Evolutionary conservation across 257 asterid species (phyloP), one percentile per base, ranked within the genome.

Genomic region (Scutellaria galericulata): DNA sequence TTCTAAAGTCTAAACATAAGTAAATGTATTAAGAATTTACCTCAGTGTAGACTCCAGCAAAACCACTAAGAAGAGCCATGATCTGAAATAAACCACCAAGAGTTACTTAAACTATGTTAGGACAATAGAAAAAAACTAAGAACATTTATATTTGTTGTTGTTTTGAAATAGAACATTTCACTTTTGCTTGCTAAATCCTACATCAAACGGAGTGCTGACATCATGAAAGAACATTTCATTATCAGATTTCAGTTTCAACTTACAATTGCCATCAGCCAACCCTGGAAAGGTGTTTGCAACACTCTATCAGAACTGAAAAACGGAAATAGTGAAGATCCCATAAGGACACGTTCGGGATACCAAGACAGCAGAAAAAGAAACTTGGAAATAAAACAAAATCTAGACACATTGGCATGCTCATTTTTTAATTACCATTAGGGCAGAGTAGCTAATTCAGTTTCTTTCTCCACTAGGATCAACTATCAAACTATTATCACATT

Each of bases 1-100:
- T 50, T 51, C 57, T 71, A 48, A 60, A 70, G 65, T 51, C 57
- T 71, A 48, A 60, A 70, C 61, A 48, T 58, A 39, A 68, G 31
- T 13, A 72, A 59, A 64, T 51, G 67, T 63, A 56, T 57, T 13
- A 64, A 51, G 12, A 56, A 70, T 77, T 84, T 82, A 95, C 99
- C 99, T 95, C 99, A 5, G 99, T 95, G 86, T 92, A 95, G 64
- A 95, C 99, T 83, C 99, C 99, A 73, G 98, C 99, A 87, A 95
- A 95, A 77, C 99, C 99, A 83, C 99, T 95, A 66, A 95, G 95
- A 85, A 92, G 96, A 72, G 99, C 99, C 99, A 95, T 95, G 62
- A 88, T 68, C 99, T 95, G 96, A 69, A 78, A 84, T 54, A 71
- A 83, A 42, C 15, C 71, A 54, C 50, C 68, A 64, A 75, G 72